These are phyloP conservation scores for Parastagonospora nodorum DNA, from an alignment of 2,329 filamentous ascomycete species.

Conservation along the genomic window DNA sequence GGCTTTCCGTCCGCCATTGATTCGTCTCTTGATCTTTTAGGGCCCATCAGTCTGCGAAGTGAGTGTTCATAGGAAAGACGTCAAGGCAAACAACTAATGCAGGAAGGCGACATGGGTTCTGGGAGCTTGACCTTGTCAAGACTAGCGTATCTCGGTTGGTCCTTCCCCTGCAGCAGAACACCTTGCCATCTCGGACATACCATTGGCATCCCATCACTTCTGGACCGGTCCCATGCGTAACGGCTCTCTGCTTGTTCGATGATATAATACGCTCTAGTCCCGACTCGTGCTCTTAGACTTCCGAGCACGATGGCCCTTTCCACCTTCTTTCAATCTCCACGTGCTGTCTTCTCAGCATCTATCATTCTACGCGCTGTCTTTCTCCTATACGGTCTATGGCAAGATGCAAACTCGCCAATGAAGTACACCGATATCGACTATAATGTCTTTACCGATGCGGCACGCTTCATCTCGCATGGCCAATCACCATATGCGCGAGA, in stretches of 20 bases:
- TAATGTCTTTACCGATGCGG: constrained; percentile 94
- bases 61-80: constrained; percentile 15
- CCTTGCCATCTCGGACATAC: background rate
- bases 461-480: constrained; percentile 72
- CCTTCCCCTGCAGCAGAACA: constrained; percentile 9
- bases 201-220: background rate
- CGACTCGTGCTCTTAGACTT: background rate
- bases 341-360: constrained; percentile 50
- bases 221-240: background rate
- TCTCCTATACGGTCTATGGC: constrained; percentile 86
- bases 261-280: background rate
- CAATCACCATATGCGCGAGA: constrained; percentile 83
- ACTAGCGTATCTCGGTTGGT: constrained; percentile 25
- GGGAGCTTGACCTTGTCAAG: constrained; percentile 21
- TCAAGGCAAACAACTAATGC: constrained; percentile 30
- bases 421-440: constrained; percentile 99
- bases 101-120: constrained; percentile 16
- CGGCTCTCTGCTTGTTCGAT: constrained; percentile 4
- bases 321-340: constrained; percentile 40
- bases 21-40: constrained; percentile 44
- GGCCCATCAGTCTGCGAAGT: constrained; percentile 19
- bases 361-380: constrained; percentile 72
- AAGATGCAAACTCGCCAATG: constrained; percentile 87
- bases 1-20: constrained; percentile 41
- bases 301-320: constrained; percentile 30